phyloP scores from a whole-genome alignment of 78 protist species.

The Salpingoeca rosetta region DNA sequence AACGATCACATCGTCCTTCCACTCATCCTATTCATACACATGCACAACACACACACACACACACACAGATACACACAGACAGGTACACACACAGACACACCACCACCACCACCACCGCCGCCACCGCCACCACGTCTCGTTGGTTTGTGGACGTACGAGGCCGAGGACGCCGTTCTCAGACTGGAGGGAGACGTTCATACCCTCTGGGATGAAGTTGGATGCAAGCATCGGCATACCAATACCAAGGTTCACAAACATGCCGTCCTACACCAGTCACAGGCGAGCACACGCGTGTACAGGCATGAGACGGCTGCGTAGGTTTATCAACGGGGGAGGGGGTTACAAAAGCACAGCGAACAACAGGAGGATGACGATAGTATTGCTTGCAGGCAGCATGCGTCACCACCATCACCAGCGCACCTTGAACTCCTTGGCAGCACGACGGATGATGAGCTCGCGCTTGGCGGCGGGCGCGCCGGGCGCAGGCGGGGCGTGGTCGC shows the following conservation, averaged over 20 bases:
- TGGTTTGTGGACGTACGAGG: constrained; percentile 34
- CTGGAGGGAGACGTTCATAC: constrained; percentile 61
- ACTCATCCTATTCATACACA: too few relatives aligned
- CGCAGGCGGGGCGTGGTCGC: neutral
- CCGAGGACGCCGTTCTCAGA: constrained; percentile 90
- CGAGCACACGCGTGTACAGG: too few relatives aligned
- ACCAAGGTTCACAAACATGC: constrained; percentile 87
- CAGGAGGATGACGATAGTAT: too few relatives aligned
- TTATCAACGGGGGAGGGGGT: neutral
- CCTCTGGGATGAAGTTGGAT: constrained; percentile 64
- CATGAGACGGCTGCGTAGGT: too few relatives aligned
- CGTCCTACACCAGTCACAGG: too few relatives aligned
- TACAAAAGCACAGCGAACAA: constrained; percentile 9
- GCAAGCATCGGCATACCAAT: constrained; percentile 95
- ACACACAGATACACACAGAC: neutral
- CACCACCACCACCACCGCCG: too few relatives aligned
- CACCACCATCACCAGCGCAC: too few relatives aligned
- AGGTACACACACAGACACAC: neutral
- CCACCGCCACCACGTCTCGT: neutral
- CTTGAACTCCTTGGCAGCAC: constrained; percentile 86
- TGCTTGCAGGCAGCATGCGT: too few relatives aligned
- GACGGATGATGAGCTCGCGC: constrained; percentile 72
- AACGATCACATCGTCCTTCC: too few relatives aligned
- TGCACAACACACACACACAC: neutral
- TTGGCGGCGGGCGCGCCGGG: constrained; percentile 20